A percentile compares a stretch with the other conserved stretches of the same genome.
phyloP scores from a whole-genome alignment of 768 basidiomycete genomes.

The Tricholoma hemisulphureum region DNA sequence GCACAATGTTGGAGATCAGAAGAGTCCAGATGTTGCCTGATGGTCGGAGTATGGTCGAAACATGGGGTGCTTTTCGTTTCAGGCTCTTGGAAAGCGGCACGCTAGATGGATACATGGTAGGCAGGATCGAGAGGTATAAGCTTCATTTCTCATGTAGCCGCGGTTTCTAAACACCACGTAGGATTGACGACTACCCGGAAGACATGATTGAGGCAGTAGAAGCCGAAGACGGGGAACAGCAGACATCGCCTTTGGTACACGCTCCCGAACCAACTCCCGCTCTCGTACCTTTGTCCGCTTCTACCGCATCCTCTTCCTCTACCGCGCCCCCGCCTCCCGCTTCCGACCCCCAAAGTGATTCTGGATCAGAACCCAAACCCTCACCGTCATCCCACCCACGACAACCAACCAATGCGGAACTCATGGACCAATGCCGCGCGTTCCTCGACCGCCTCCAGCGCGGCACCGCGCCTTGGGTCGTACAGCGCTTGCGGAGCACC shows the following conservation, averaged over 20 bases:
- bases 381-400: slow-evolving; percentile 14
- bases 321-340: slow-evolving; percentile 5
- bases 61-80: slow-evolving; percentile 65
- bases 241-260: not conserved
- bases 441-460: slow-evolving; percentile 48
- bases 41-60: slow-evolving; percentile 84
- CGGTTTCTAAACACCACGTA: not conserved
- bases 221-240: slow-evolving; percentile 1
- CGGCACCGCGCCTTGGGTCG: slow-evolving; percentile 90
- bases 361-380: slow-evolving; percentile 4
- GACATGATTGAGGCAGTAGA: slow-evolving; percentile 35
- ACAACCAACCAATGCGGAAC: slow-evolving; percentile 47
- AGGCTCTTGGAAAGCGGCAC: slow-evolving; percentile 80
- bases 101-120: slow-evolving; percentile 89
- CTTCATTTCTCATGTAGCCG: not conserved
- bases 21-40: slow-evolving; percentile 86
- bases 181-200: slow-evolving; percentile 31
- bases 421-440: slow-evolving; percentile 44
- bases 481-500: slow-evolving; percentile 77
- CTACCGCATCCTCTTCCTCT: slow-evolving; percentile 8
- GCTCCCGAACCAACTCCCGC: not conserved
- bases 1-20: slow-evolving; percentile 90
- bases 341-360: slow-evolving; percentile 6
- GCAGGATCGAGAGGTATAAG: slow-evolving; percentile 65
- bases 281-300: not conserved